Evolutionary conservation across 305 asterid species (phyloP), one percentile per base, ranked within the genome.

Genomic region (Petunia hybrid): DNA sequence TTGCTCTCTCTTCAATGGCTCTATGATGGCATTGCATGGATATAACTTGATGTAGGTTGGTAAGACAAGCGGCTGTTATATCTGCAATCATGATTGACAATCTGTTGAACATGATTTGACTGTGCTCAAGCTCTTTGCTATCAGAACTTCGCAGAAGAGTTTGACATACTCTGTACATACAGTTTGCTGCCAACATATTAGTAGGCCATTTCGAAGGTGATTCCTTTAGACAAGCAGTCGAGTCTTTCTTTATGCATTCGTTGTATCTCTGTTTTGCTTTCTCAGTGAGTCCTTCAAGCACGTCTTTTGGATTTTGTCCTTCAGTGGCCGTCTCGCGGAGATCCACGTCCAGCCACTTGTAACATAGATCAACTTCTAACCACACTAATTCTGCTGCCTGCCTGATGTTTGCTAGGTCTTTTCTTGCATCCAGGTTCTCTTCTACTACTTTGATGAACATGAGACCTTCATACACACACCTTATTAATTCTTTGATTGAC

Each of bases 131-230:
- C 9, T 83, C 85, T 77, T 61, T 64, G 82, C 82, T 82, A 38
- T 82, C 88, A 56, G 80, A 48, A 22, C 55, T 45, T 76, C 84
- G 87, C 83, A 91, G 59, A 83, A 92, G 92, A 7, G 97, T 89
- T 84, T 89, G 90, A 84, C 97, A 91, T 69, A 85, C 87, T 84
- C 97, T 87, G 83, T 92, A 94, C 97, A 92, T 94, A 39, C 95
- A 82, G 81, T 94, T 94, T 66, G 98, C 94, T 7, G 92, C 97
- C 80, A 94, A 77, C 68, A 87, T 81, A 65, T 86, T 83, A 82
- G 70, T 68, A 3, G 98, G 96, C 98, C 98, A 94, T 79, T 70
- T 85, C 36, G 91, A 84, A 80, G 95, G 89, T 73, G 60, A 70
- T 78, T 92, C 89, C 51, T 77, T 88, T 22, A 89, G 82, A 86